phyloP scores from a whole-genome alignment of 371 early-diverging fungal genomes.

The Entomophthora muscae region DNA sequence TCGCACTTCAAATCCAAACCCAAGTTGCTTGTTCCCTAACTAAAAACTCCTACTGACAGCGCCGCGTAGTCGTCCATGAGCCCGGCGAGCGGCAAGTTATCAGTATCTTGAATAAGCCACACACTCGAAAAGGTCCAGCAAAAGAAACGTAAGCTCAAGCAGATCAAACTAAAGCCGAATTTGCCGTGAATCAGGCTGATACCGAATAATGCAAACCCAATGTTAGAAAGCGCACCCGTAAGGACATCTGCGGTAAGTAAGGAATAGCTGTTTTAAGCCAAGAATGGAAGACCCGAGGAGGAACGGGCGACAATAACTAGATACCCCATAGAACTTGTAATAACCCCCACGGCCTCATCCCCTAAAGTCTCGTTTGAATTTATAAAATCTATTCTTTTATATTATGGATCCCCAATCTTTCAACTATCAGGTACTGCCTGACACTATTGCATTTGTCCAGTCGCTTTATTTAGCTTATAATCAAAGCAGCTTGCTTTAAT shows the following conservation, averaged over 20 bases:
- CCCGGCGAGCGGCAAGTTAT: conserved; percentile 75
- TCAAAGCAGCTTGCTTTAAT: no score
- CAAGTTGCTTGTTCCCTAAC: conserved; percentile 35
- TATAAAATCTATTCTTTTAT: no score
- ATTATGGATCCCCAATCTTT: no score
- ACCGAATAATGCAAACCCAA: conserved; percentile 28
- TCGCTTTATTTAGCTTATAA: no score
- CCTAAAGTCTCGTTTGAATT: no score
- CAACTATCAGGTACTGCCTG: no score
- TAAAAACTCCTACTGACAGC: conserved; percentile 26
- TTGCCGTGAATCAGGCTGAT: conserved; percentile 35
- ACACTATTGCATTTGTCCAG: no score
- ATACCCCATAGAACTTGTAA: no score
- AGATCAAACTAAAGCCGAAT: conserved; percentile 24
- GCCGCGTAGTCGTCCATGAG: conserved; percentile 76
- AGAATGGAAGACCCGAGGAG: neutral
- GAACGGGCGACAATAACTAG: neutral
- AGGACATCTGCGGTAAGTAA: conserved; percentile 5
- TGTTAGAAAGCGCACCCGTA: conserved; percentile 16
- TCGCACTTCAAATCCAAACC: conserved; percentile 87
- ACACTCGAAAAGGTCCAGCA: conserved; percentile 72
- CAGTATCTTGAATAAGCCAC: conserved; percentile 61
- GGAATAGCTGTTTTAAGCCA: neutral
- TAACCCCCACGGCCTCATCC: no score
- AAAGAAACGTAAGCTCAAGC: conserved; percentile 48